Base-by-base conservation (phyloP, 164 flowering plant species). In the Akebia trifoliata region DNA sequence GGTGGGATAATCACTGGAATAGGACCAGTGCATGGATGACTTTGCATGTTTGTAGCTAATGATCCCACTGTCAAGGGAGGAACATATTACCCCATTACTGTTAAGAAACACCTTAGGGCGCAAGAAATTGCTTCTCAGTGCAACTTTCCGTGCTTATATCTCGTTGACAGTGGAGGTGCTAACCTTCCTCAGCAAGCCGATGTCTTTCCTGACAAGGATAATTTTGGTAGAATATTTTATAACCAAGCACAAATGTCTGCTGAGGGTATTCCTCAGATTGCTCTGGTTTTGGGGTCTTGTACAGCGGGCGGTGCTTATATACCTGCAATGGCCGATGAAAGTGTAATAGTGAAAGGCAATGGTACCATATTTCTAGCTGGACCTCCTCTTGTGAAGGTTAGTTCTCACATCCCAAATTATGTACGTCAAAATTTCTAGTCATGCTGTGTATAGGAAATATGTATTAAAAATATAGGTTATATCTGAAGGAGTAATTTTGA, bases 261-360 rank as follows among this genome's bases (percentile, higher is more conserved):
- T 22, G 75, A 78, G 60, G 96, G 97, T 6, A 84, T 90, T 66
- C 96, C 96, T 32, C 97, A 90, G 68, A 90, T 93, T 67, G 98
- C 97, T 26, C 70, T 93, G 43, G 98, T 93, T 35, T 65, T 93
- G 57, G 97, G 98, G 52, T 93, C 98, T 40, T 93, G 97, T 72
- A 93, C 98, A 36, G 97, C 96, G 14, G 99, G 97, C n/a, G 97
- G 99, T 69, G 99, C 99, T 31, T 93, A 93, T 64, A 90, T 93
- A 57, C 99, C 99, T 64, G 99, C 97, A 11, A 90, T 93, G 99
- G 97, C 99, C 42, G 97, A 93, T 79, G 99, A 90, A 66, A 90
- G 97, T 75, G 92, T 93, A 0, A 93, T 90, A 80, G 99, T 93
- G 32, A 93, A 93, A 74, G 97, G 97, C 59, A 93, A 93, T 75